Evolutionary conservation across 306 rosid species (phyloP).

Genomic region (Rosa multiflora): DNA sequence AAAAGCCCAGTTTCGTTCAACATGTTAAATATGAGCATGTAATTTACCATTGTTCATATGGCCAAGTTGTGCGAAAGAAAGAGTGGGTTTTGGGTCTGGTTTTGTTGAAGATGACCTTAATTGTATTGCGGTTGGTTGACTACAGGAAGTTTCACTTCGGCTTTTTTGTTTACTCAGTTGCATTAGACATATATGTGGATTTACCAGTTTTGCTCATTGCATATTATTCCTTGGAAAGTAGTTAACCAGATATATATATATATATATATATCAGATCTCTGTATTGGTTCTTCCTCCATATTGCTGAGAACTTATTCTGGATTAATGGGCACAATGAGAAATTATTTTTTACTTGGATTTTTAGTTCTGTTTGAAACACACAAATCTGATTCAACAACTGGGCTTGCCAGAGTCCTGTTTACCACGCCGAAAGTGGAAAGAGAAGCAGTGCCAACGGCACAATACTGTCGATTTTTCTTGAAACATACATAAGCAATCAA

Average conservation of each 20-base stretch:
- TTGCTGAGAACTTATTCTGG: conserved; percentile 21
- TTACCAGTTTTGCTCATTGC: conserved; percentile 38
- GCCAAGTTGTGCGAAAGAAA: conserved; percentile 50
- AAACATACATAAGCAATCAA: too few species aligned
- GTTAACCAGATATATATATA: conserved; percentile 27
- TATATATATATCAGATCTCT: conserved; percentile 3
- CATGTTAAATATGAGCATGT: conserved; percentile 53
- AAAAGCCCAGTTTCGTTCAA: conserved; percentile 32
- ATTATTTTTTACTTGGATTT: neutral
- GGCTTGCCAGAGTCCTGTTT: neutral
- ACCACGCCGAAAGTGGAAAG: neutral
- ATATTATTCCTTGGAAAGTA: conserved; percentile 33
- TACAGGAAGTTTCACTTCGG: conserved; percentile 39
- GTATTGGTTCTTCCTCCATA: conserved; percentile 33
- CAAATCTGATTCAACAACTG: neutral
- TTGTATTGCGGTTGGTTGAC: conserved; percentile 43
- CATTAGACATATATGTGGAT: conserved; percentile 28
- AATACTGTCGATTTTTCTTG: too few species aligned
- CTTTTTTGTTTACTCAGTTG: conserved; percentile 37
- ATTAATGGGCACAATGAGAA: conserved; percentile 8
- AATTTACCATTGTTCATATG: conserved; percentile 61
- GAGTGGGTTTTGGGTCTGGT: conserved; percentile 45
- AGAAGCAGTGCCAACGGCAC: too few species aligned
- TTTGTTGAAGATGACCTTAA: conserved; percentile 41
- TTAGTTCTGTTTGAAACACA: neutral